Evolutionary conservation across 176 grass and related monocot genomes (phyloP).

Genomic region (Ampelocalamus luodianensis): DNA sequence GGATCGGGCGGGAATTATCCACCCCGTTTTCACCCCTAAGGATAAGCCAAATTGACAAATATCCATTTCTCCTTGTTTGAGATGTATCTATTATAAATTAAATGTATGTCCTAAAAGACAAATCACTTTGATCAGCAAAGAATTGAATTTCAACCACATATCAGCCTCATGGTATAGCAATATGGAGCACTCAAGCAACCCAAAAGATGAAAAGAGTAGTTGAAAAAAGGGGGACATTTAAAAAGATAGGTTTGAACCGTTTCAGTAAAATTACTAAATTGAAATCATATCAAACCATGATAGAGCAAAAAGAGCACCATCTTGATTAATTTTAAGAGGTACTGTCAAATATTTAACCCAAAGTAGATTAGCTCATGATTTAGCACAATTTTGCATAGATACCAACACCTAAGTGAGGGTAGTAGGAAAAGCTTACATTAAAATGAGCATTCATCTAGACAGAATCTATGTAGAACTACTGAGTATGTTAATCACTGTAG

Average conservation of each 20-base stretch:
- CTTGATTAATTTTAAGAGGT: not conserved
- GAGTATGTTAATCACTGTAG: too few relatives aligned
- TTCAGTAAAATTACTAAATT: not conserved
- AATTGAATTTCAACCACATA: not conserved
- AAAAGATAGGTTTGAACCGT: not conserved
- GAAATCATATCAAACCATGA: constrained; percentile 2
- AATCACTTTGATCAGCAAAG: not conserved
- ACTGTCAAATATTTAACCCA: not conserved
- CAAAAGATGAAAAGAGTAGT: not conserved
- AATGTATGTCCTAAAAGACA: not conserved
- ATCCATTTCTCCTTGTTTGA: too few relatives aligned
- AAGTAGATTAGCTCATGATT: not conserved
- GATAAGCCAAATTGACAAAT: too few relatives aligned
- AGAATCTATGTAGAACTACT: too few relatives aligned
- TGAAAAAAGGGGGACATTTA: not conserved
- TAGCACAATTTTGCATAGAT: too few relatives aligned
- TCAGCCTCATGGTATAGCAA: not conserved
- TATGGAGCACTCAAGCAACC: not conserved
- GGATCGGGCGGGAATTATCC: too few relatives aligned
- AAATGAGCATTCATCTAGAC: too few relatives aligned
- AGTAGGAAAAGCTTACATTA: too few relatives aligned
- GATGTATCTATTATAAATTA: too few relatives aligned
- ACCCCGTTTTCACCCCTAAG: too few relatives aligned
- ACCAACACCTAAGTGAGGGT: too few relatives aligned
- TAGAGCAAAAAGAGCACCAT: constrained; percentile 7